Evolutionary conservation across 1,284 basidiomycete genomes (phyloP).

Genomic region (Apiotrichum sp.): DNA sequence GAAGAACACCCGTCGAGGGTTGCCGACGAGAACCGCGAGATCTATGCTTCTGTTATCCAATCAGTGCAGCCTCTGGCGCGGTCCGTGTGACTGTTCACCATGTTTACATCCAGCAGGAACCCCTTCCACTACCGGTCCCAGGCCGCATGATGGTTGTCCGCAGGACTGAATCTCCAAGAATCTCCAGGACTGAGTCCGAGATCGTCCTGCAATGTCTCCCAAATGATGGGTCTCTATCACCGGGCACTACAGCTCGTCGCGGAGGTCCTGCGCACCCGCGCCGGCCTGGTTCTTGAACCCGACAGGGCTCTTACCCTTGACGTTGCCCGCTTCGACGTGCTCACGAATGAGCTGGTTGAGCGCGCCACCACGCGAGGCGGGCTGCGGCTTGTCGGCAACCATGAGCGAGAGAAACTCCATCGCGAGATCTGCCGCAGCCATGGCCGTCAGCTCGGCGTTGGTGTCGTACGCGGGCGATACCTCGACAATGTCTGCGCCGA

Average conservation of each 20-base stretch:
- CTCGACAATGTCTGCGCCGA: conserved; percentile 57
- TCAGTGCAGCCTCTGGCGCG: no score
- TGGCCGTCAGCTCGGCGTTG: conserved; percentile 42
- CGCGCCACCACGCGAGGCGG: conserved; percentile 10
- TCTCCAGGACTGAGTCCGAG: no score
- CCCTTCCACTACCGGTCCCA: no score
- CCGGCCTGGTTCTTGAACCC: conserved; percentile 1
- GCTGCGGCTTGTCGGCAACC: conserved; percentile 7
- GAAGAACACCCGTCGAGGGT: no score
- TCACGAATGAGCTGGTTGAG: conserved; percentile 6
- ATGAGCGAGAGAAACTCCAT: conserved; percentile 35
- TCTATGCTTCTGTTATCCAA: no score
- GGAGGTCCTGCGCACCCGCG: not conserved
- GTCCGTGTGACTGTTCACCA: no score
- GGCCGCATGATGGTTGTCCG: no score
- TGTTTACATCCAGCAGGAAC: no score
- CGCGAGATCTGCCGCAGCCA: conserved; percentile 43
- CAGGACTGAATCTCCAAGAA: no score
- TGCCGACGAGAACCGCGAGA: no score
- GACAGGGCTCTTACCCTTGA: conserved; percentile 1
- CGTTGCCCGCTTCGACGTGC: not conserved
- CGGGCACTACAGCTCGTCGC: conserved; percentile 11
- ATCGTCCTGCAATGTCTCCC: no score
- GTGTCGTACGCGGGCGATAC: conserved; percentile 44
- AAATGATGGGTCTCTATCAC: no score